Percentiles rank a stretch among this genome's conserved stretches.
Evolutionary conservation across 306 rosid species (phyloP).

Genomic region (Pterocarpus santalinus): DNA sequence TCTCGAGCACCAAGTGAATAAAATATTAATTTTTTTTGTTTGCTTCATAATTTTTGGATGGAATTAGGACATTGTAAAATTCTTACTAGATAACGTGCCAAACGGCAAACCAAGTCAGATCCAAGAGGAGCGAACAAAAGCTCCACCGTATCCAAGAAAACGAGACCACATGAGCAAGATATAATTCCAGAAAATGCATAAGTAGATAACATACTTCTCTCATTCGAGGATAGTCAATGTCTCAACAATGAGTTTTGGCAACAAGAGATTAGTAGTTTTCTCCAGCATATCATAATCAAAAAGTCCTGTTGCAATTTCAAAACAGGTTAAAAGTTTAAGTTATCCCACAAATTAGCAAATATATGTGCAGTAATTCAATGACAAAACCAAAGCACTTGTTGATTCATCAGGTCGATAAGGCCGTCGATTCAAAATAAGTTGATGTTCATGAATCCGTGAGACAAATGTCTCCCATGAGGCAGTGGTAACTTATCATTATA

Average conservation of each 20-base stretch:
- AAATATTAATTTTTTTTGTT: too few relatives aligned
- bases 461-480: too few relatives aligned
- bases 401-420: constrained; percentile 89
- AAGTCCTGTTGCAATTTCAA: constrained; percentile 62
- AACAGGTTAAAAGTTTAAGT: neutral
- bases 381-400: constrained; percentile 68
- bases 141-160: too few relatives aligned
- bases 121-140: too few relatives aligned
- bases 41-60: too few relatives aligned
- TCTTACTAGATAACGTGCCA: too few relatives aligned
- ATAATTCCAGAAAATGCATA: constrained; percentile 21
- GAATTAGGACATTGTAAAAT: too few relatives aligned
- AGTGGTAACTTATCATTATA: constrained; percentile 76
- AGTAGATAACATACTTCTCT: constrained; percentile 70
- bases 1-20: too few relatives aligned
- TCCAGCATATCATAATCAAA: constrained; percentile 96
- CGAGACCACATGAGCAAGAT: constrained; percentile 24
- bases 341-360: constrained; percentile 26
- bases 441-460: constrained; percentile 99
- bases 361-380: neutral
- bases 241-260: constrained; percentile 95
- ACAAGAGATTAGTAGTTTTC: constrained; percentile 79
- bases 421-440: constrained; percentile 94
- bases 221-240: constrained; percentile 90
- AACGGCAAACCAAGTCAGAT: too few relatives aligned